A percentile compares a stretch with the other conserved stretches of the same genome.
These are phyloP conservation scores for Penicillium corylophilum DNA, from an alignment of 2,329 filamentous ascomycete genomes.

Conservation along the genomic window DNA sequence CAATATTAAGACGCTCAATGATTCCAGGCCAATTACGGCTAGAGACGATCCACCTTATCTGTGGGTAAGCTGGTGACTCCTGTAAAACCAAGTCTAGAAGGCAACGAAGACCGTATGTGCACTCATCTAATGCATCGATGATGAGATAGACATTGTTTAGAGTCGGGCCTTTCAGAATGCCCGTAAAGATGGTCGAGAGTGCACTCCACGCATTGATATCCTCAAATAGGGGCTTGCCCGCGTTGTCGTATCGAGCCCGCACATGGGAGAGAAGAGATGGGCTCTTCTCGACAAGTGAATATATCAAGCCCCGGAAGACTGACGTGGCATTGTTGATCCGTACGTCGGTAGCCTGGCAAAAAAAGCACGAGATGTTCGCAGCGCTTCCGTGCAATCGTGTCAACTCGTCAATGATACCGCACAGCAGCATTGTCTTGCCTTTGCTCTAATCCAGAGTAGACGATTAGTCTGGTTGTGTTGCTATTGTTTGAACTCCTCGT, in stretches of 20 bases:
- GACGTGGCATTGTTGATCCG: conserved; percentile 41
- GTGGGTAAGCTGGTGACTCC: conserved; percentile 12
- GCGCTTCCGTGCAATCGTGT: not conserved
- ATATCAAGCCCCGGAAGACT: conserved; percentile 47
- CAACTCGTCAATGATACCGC: conserved; percentile 20
- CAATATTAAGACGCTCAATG: conserved; percentile 27
- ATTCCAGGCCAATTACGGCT: conserved; percentile 47
- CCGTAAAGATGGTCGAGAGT: conserved; percentile 39
- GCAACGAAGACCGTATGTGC: conserved; percentile 21
- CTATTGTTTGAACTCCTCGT: conserved; percentile 21
- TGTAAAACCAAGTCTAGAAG: conserved; percentile 41
- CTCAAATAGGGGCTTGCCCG: conserved; percentile 42
- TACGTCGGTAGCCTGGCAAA: conserved; percentile 45
- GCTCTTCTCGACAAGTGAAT: conserved; percentile 37
- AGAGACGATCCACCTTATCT: conserved; percentile 46
- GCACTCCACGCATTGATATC: conserved; percentile 38
- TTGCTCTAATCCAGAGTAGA: conserved; percentile 25
- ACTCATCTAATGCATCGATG: conserved; percentile 53
- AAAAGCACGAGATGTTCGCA: conserved; percentile 6
- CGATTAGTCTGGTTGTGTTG: not conserved
- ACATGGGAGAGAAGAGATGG: conserved; percentile 37
- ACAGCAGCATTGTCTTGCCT: conserved; percentile 29
- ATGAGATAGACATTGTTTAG: conserved; percentile 35
- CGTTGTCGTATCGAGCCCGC: conserved; percentile 30
- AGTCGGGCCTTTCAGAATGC: conserved; percentile 41